Conservation (phyloP, 192 early-diverging fungal species). For the Podochytrium sp. region DNA sequence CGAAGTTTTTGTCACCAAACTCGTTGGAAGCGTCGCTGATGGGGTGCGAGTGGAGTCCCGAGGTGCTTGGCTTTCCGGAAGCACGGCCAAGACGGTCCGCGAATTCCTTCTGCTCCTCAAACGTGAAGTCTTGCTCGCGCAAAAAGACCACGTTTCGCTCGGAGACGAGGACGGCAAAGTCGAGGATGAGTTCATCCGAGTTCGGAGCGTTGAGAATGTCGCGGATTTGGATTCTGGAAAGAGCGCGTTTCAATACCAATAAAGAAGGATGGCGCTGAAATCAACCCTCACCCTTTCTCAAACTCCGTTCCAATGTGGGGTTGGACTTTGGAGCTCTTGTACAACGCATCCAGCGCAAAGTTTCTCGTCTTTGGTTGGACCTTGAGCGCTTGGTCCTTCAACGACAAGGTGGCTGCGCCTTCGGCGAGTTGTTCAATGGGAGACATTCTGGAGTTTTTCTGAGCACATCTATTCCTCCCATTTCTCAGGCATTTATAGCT, state of each 20-base stretch:
- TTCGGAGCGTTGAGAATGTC: slow-evolving; percentile 21
- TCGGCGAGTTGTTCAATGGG: neutral
- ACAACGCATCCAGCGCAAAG: slow-evolving; percentile 3
- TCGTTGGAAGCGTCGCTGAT: slow-evolving; percentile 3
- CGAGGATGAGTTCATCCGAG: slow-evolving; percentile 17
- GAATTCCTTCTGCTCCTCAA: slow-evolving; percentile 59
- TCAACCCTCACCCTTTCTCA: slow-evolving; percentile 1
- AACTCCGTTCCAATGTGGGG: slow-evolving; percentile 29
- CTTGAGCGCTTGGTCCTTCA: neutral
- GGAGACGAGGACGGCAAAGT: slow-evolving; percentile 61
- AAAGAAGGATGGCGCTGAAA: neutral
- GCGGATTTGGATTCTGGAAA: slow-evolving; percentile 22
- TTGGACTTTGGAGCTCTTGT: slow-evolving; percentile 14
- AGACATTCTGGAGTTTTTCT: neutral
- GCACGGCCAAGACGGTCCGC: slow-evolving; percentile 5
- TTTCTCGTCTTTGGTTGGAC: slow-evolving; percentile 1
- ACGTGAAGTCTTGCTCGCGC: slow-evolving; percentile 64
- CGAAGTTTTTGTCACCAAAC: slow-evolving; percentile 11
- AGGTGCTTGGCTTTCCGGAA: slow-evolving; percentile 9
- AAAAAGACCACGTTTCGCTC: slow-evolving; percentile 74
- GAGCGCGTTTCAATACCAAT: neutral
- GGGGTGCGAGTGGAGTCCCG: slow-evolving; percentile 18
- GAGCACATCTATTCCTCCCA: neutral
- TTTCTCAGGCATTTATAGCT: no score
- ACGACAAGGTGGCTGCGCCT: neutral